These are phyloP conservation scores for Tagetes patula DNA, from an alignment of 129 eudicot species.

Conservation along the genomic window DNA sequence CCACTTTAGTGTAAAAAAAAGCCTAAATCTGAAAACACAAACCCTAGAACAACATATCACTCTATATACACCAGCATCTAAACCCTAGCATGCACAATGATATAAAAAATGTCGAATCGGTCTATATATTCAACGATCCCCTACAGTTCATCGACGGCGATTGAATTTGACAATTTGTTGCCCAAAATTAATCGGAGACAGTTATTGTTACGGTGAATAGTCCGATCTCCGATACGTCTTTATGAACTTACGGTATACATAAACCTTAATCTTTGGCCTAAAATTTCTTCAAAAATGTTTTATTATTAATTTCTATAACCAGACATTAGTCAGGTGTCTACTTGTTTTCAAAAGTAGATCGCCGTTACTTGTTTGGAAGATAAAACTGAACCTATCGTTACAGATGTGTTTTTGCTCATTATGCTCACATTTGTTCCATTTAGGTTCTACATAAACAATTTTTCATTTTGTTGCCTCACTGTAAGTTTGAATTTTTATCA, in stretches of 20 bases:
- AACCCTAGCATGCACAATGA: not conserved
- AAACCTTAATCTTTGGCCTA: not conserved
- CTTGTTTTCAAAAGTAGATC: slow-evolving; percentile 29
- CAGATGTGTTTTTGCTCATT: slow-evolving; percentile 37
- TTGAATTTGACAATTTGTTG: too few species aligned
- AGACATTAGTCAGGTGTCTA: slow-evolving; percentile 48
- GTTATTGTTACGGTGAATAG: too few species aligned
- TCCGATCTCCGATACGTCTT: too few species aligned
- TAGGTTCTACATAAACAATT: slow-evolving; percentile 25
- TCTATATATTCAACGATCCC: not conserved
- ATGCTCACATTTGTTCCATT: slow-evolving; percentile 49
- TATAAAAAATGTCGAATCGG: not conserved
- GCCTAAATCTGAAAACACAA: not conserved
- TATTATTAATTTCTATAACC: slow-evolving; percentile 10
- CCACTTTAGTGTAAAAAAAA: not conserved
- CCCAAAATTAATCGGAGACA: too few species aligned
- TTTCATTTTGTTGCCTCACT: too few species aligned
- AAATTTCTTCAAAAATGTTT: not conserved
- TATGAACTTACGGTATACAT: not conserved
- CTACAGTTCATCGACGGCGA: not conserved
- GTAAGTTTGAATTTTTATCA: not conserved
- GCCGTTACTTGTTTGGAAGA: slow-evolving; percentile 58
- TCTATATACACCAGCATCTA: not conserved
- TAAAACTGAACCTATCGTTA: slow-evolving; percentile 43
- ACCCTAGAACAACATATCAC: not conserved